A percentile compares a stretch with the other conserved stretches of the same genome.
Conservation (phyloP, 768 basidiomycete species). For the Termitomyces sp. region DNA sequence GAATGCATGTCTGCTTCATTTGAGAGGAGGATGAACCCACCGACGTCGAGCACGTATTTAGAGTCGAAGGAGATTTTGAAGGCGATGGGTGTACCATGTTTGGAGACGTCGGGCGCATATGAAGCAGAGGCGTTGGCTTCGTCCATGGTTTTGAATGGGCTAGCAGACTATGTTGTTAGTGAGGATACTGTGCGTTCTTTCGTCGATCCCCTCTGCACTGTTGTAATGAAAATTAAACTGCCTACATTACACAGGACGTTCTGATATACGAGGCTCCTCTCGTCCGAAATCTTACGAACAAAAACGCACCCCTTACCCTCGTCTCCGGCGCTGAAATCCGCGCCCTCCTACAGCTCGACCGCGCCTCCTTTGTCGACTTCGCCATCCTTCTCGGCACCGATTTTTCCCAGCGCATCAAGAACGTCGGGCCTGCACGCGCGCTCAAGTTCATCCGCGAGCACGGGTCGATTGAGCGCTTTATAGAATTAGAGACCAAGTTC, state of each 20-base stretch:
- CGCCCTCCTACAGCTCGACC: slow-evolving; percentile 50
- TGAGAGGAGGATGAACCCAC: slow-evolving; percentile 55
- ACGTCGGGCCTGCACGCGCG: slow-evolving; percentile 76
- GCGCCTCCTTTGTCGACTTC: slow-evolving; percentile 73
- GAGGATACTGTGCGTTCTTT: slow-evolving; percentile 76
- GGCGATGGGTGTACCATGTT: slow-evolving; percentile 81
- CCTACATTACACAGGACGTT: slow-evolving; percentile 54
- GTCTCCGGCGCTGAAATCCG: slow-evolving; percentile 67
- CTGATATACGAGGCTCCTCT: slow-evolving; percentile 81
- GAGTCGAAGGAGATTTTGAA: slow-evolving; percentile 66
- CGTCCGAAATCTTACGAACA: slow-evolving; percentile 70
- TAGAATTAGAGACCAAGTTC: slow-evolving; percentile 51
- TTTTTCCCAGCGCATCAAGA: slow-evolving; percentile 81
- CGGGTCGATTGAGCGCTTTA: slow-evolving; percentile 68
- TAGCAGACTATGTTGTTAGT: slow-evolving; percentile 85
- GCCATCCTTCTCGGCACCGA: slow-evolving; percentile 87
- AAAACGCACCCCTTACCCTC: slow-evolving; percentile 54
- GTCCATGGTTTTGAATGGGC: slow-evolving; percentile 67
- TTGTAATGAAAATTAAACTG: slow-evolving; percentile 4
- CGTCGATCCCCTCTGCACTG: not conserved
- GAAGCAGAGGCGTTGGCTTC: slow-evolving; percentile 90
- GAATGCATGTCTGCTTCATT: slow-evolving; percentile 61
- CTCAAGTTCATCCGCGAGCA: slow-evolving; percentile 72
- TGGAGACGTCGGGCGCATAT: slow-evolving; percentile 63
- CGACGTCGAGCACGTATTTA: slow-evolving; percentile 62